Percentiles rank a stretch among this genome's conserved stretches.
phyloP scores from a whole-genome alignment of 768 basidiomycete species.

The Tulasnella sp. region DNA sequence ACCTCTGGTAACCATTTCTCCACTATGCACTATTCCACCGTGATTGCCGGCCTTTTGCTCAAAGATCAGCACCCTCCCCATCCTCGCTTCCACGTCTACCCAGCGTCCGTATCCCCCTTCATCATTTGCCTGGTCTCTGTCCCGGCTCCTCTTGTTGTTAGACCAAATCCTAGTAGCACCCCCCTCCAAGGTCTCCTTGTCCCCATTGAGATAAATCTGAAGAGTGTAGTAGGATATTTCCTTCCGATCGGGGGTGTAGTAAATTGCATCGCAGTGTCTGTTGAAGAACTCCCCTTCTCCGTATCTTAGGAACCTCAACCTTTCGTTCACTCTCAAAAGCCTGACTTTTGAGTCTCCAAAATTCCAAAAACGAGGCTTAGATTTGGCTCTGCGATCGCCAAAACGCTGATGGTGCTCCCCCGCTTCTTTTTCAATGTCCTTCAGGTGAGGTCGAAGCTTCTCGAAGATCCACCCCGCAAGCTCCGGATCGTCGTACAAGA shows the following conservation, averaged over 20 bases:
- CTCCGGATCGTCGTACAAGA: conserved; percentile 14
- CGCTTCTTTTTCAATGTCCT: conserved; percentile 2
- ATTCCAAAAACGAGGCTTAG: too few relatives aligned
- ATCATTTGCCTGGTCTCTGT: neutral
- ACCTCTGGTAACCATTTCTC: conserved; percentile 12
- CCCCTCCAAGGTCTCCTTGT: conserved; percentile 8
- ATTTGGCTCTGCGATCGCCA: too few relatives aligned
- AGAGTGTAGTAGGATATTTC: conserved; percentile 17
- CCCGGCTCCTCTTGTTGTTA: neutral
- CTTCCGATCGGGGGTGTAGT: conserved; percentile 8
- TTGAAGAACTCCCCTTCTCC: conserved; percentile 16
- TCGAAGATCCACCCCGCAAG: conserved; percentile 16
- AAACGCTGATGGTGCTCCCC: too few relatives aligned
- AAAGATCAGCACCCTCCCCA: conserved; percentile 14
- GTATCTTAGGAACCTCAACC: conserved; percentile 16
- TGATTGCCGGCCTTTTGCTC: neutral
- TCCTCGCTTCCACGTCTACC: conserved; percentile 14
- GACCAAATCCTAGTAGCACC: conserved; percentile 13
- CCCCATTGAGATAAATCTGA: conserved; percentile 17
- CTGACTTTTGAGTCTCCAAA: too few relatives aligned
- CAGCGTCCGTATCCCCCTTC: neutral
- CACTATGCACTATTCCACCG: conserved; percentile 11
- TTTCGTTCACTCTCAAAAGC: conserved; percentile 11
- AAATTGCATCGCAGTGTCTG: conserved; percentile 9
- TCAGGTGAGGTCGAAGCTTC: conserved; percentile 12